Evolutionary conservation across 2,329 filamentous ascomycete species (phyloP).

Genomic region (Paraphoma chrysanthemicola): DNA sequence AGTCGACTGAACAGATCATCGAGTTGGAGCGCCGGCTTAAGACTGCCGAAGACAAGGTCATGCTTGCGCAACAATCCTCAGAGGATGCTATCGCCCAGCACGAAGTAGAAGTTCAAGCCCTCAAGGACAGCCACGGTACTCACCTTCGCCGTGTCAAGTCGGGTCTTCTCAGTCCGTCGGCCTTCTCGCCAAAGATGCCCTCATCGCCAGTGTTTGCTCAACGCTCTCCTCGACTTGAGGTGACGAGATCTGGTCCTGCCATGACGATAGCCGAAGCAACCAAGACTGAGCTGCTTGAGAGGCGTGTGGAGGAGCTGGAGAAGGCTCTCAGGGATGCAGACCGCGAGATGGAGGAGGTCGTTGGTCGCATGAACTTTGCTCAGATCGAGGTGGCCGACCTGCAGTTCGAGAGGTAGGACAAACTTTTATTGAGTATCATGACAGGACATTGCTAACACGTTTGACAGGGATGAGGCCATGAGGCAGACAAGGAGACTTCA

Average conservation of each 20-base stretch:
- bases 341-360: slow-evolving; percentile 82
- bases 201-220: slow-evolving; percentile 68
- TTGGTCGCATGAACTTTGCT: slow-evolving; percentile 79
- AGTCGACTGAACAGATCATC: slow-evolving; percentile 82
- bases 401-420: slow-evolving; percentile 67
- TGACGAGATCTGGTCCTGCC: slow-evolving; percentile 67
- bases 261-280: slow-evolving; percentile 70
- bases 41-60: slow-evolving; percentile 80
- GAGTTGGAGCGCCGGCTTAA: slow-evolving; percentile 82
- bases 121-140: slow-evolving; percentile 78
- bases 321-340: slow-evolving; percentile 78
- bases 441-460: slow-evolving; percentile 14
- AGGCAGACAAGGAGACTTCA: slow-evolving; percentile 74
- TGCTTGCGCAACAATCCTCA: slow-evolving; percentile 81
- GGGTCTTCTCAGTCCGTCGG: slow-evolving; percentile 54
- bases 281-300: slow-evolving; percentile 77
- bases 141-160: slow-evolving; percentile 77
- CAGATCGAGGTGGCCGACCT: slow-evolving; percentile 84
- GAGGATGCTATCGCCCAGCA: slow-evolving; percentile 84
- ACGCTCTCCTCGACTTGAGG: slow-evolving; percentile 66
- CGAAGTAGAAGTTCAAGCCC: slow-evolving; percentile 79
- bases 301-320: slow-evolving; percentile 84
- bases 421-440: background rate
- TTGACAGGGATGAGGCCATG: slow-evolving; percentile 71
- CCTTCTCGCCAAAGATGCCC: slow-evolving; percentile 65